Evolutionary conservation across 306 rosid genomes (phyloP).

Genomic region (Inga laurina): DNA sequence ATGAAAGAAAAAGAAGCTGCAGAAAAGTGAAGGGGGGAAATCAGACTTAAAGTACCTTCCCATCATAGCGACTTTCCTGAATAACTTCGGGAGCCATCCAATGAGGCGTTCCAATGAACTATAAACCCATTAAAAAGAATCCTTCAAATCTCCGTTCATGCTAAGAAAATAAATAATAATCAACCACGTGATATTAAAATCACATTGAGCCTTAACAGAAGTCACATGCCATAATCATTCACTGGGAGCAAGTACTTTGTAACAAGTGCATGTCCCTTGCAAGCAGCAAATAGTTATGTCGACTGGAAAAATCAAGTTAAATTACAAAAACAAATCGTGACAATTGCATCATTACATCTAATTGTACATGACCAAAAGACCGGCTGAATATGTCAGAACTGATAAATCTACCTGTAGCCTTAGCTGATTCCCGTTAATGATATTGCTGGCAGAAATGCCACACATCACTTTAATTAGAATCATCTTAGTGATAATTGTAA

Average conservation of each 20-base stretch:
- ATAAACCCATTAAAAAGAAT: slow-evolving; percentile 42
- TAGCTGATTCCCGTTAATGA: background rate
- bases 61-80: slow-evolving; percentile 99
- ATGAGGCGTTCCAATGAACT: slow-evolving; percentile 99
- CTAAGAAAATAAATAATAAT: slow-evolving; percentile 21
- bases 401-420: background rate
- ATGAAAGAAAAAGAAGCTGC: slow-evolving; percentile 12
- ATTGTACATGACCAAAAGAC: slow-evolving; percentile 16
- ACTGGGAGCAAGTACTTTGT: background rate
- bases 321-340: slow-evolving; percentile 3
- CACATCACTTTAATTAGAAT: background rate
- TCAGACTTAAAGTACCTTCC: slow-evolving; percentile 62
- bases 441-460: background rate
- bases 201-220: slow-evolving; percentile 24
- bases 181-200: slow-evolving; percentile 22
- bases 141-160: slow-evolving; percentile 28
- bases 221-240: slow-evolving; percentile 5
- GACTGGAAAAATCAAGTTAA: background rate
- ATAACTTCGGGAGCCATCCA: slow-evolving; percentile 99
- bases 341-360: background rate
- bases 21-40: slow-evolving; percentile 31
- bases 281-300: slow-evolving; percentile 19
- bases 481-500: background rate
- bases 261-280: slow-evolving; percentile 10
- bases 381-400: background rate